Base-by-base conservation (phyloP, 352 stramenopile genomes). In the Pythium aquatile region DNA sequence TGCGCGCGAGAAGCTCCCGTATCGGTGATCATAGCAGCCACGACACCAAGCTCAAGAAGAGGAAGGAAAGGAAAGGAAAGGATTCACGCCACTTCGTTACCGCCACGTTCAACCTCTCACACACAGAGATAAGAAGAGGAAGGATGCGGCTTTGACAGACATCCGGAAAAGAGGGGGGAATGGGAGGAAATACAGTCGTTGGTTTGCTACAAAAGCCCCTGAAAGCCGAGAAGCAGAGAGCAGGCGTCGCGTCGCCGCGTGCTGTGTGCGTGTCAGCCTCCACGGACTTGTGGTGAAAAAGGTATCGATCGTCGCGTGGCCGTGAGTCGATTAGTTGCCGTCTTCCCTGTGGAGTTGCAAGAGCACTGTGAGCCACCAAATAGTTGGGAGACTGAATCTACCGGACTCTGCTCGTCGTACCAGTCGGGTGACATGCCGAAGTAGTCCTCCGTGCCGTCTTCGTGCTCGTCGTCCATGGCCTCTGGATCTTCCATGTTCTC, bases 381-480 rank as follows among this genome's bases (percentile, higher is more conserved):
- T 24, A 24, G 20, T 39, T 11, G 13, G 33, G 9, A 14, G 3
- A 39, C 33, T 39, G 37, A 42, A 42, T 42, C 37, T 42, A 42
- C 37, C 6, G 10, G 61, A 6, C 29, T 2, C 11, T 47, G 20
- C 35, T 11, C 24, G 26, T 35, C 78, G 63, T 80, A 94, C 83
- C 83, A 94, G 72, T 94, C 85, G 39, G 79, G 76, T 3, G 85
- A 89, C 83, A 94, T 94, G 72, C 83, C 85, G 55, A 92, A 93
- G 75, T 93, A 91, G 69, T 93, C 85, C 52, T 93, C 86, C 65
- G 89, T 80, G 24, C 68, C 83, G 62, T 92, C 86, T 65, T 94
- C 83, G 40, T 61, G 76, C 62, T 96, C 87, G 55, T 93, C 87
- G 47, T 94, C 83, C 66, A 81, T 80, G 37, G 66, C 70, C 24